These are phyloP conservation scores for Rhypophila decipiens DNA, from an alignment of 495 filamentous ascomycete genomes.

Conservation along the genomic window DNA sequence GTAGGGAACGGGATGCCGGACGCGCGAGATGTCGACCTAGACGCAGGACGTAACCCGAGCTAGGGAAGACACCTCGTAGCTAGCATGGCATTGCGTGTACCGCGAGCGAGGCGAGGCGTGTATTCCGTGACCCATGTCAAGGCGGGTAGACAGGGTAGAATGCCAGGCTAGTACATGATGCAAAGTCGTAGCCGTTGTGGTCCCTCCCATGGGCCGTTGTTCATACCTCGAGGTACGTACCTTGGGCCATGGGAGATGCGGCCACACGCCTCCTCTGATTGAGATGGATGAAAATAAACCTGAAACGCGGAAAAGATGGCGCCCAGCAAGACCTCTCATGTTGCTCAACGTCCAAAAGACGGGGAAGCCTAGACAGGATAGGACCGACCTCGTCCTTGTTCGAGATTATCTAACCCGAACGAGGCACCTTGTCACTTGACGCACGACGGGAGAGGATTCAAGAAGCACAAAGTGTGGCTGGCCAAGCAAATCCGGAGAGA, in stretches of 20 bases:
- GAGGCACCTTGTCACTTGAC: too few relatives aligned
- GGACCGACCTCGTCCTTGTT: too few relatives aligned
- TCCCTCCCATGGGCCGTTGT: not conserved
- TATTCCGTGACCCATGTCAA: too few relatives aligned
- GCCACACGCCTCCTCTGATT: constrained; percentile 15
- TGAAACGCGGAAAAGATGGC: constrained; percentile 38
- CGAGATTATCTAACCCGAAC: constrained; percentile 2
- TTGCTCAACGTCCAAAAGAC: constrained; percentile 9
- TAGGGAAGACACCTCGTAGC: not conserved
- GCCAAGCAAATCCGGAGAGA: too few relatives aligned
- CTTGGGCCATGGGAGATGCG: constrained; percentile 9
- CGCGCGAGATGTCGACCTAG: constrained; percentile 14
- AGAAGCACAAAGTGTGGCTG: too few relatives aligned
- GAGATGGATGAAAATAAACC: constrained; percentile 26
- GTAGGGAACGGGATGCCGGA: constrained; percentile 12
- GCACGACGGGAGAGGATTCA: constrained; percentile 4
- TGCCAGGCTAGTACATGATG: too few relatives aligned
- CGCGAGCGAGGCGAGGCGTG: constrained; percentile 4
- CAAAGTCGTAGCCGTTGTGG: too few relatives aligned
- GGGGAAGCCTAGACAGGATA: too few relatives aligned
- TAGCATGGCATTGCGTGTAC: constrained; percentile 3
- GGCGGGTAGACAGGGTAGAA: too few relatives aligned
- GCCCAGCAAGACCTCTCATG: constrained; percentile 11
- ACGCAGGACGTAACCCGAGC: constrained; percentile 1
- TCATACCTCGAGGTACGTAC: constrained; percentile 15